Base-by-base conservation (phyloP, 2,329 filamentous ascomycete genomes). In the Fusarium bactridioides region DNA sequence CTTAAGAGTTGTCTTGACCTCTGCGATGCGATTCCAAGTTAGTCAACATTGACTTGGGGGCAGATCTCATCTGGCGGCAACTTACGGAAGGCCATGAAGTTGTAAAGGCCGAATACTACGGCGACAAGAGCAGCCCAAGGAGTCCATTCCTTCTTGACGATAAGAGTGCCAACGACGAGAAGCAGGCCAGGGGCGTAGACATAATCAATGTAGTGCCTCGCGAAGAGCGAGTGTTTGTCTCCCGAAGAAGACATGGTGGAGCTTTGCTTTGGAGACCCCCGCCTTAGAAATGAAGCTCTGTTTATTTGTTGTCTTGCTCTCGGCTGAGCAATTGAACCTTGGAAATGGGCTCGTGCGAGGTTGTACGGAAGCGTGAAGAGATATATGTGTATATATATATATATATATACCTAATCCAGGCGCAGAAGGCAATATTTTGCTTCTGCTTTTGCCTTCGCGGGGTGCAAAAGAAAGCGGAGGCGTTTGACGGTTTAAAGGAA, bases 181-280 rank as follows among this genome's bases (percentile, higher is more conserved):
- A 97, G 88, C 67, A 87, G 90, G n/a, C 91, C 92, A 70, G 95
- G 94, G 78, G 97, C 91, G 82, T 95, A 94, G 77, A 97, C 89
- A 79, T 92, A 93, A 82, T 94, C 90, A 79, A 95, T 83, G 79
- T 92, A 94, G 78, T 90, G 86, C 74, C 87, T 86, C 72, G 91
- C 87, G 53, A 87, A 70, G 70, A 76, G 78, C 75, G 79, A 78
- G 55, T 75, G 69, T 40, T 78, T 76, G 56, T 78, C 76, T 57
- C 64, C 74, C 59, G 78, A 69, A 64, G 79, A 72, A 43, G 64
- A 72, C 72, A 74, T 74, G 64, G 60, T 61, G 53, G 62, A 57
- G 56, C 61, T 54, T 62, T 60, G 58, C 59, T 54, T 62, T 60
- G 18, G 38, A 71, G 66, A 66, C 74, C 65, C 71, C 72, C 72